phyloP scores from a whole-genome alignment of 345 rosid genomes.

The Pistacia integerrima region DNA sequence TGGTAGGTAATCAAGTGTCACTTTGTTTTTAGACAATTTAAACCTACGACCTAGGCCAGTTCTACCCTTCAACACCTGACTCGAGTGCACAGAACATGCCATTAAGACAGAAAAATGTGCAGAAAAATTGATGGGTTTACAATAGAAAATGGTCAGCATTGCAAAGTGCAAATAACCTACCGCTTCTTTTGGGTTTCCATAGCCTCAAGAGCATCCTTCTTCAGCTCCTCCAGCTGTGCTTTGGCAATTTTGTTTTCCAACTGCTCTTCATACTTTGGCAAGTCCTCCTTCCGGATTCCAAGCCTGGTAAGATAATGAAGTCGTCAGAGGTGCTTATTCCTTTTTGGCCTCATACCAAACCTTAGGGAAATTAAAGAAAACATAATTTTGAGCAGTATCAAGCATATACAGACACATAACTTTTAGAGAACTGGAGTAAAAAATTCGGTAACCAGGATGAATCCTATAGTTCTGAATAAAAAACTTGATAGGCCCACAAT shows the following conservation, averaged over 20 bases:
- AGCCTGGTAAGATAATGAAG: constrained; percentile 47
- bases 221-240: constrained; percentile 85
- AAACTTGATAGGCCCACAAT: too few species aligned
- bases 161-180: constrained; percentile 30
- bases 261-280: constrained; percentile 87
- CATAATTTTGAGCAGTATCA: neutral
- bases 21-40: too few species aligned
- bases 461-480: neutral
- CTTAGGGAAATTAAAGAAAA: neutral
- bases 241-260: constrained; percentile 81
- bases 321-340: neutral
- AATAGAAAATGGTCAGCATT: neutral
- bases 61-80: neutral
- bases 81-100: too few species aligned
- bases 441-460: neutral
- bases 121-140: too few species aligned
- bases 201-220: constrained; percentile 87
- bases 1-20: too few species aligned
- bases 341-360: neutral
- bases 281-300: constrained; percentile 81
- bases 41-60: neutral
- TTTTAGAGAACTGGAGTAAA: neutral
- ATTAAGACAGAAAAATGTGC: too few species aligned
- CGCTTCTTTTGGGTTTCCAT: constrained; percentile 95
- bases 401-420: neutral